Conservation (phyloP, 352 stramenopile genomes). For the Globisporangium carolinianum region DNA sequence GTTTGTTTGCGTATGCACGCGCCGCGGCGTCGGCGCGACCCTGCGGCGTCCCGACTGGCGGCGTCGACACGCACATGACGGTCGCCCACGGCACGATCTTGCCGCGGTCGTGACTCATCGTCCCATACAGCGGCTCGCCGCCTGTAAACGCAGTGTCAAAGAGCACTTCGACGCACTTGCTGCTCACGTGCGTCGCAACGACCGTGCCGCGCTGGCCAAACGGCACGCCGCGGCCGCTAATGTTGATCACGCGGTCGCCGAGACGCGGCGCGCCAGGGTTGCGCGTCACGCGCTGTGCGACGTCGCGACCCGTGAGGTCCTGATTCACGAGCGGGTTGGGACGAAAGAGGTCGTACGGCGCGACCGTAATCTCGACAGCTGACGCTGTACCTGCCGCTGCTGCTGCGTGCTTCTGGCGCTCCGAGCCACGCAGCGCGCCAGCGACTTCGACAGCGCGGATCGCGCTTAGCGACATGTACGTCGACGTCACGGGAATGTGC, state of each 20-base stretch:
- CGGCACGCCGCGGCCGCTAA: slow-evolving; percentile 91
- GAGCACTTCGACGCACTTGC: slow-evolving; percentile 96
- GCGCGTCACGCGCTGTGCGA: slow-evolving; percentile 46
- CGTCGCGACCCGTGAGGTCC: slow-evolving; percentile 63
- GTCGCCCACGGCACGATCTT: slow-evolving; percentile 94
- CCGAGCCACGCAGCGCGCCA: slow-evolving; percentile 51
- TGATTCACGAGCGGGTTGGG: slow-evolving; percentile 73
- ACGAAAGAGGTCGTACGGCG: slow-evolving; percentile 56
- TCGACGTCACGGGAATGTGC: slow-evolving; percentile 88
- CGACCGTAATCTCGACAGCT: slow-evolving; percentile 35
- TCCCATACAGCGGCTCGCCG: slow-evolving; percentile 92
- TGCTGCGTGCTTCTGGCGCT: slow-evolving; percentile 42
- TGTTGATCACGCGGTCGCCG: slow-evolving; percentile 97
- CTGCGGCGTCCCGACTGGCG: slow-evolving; percentile 15
- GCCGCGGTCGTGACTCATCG: slow-evolving; percentile 91
- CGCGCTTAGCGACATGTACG: slow-evolving; percentile 90
- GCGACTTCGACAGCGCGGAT: slow-evolving; percentile 91
- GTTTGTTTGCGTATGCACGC: slow-evolving; percentile 9
- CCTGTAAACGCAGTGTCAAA: slow-evolving; percentile 97
- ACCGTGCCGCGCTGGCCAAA: slow-evolving; percentile 97
- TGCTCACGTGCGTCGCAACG: slow-evolving; percentile 94
- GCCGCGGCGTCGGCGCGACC: slow-evolving; percentile 3
- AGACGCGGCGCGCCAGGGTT: slow-evolving; percentile 83
- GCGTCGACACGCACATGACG: slow-evolving; percentile 60
- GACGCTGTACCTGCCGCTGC: slow-evolving; percentile 18